Base-by-base conservation (phyloP, 805 yeast species). In the Wickerhamomyces subpelliculosus region DNA sequence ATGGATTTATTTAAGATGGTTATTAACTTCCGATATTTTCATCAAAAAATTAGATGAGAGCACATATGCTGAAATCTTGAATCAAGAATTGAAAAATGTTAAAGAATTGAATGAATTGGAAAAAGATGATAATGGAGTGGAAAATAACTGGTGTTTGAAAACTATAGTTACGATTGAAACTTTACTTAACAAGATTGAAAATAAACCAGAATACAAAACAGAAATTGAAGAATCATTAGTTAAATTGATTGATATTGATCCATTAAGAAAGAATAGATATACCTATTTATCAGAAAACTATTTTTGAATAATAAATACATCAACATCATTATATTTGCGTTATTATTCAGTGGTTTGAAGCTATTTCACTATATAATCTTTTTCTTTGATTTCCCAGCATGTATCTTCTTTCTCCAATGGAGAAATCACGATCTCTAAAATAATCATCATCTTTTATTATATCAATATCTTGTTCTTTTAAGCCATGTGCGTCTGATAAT, bases 1-100 rank as follows among this genome's bases (percentile, higher is more conserved):
- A 0, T 93, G 97, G 97, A 69, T 84, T 2, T 93, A 89, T 55
- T 68, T 86, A 41, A 73, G 79, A 36, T 93, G 97, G 97, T 65
- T 90, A 18, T 57, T 75, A 8, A 62, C 66, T 5, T 52, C 54
- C 34, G 64, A 57, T 1, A 44, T 61, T 19, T 58, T 63, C 7
- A 40, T 52, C 0, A 45, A 49, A 6, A 41, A 47, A 1, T 37
- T 64, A 28, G 32, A 48, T 16, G 40, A 18, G n/a, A 60, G 54
- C 1, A 60, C 64, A 17, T 67, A 67, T 37, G 22, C 48, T 1
- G 51, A 52, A 0, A 48, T 83, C 2, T 54, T 84, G 10, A 43
- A 60, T 1, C 54, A 59, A 1, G 77, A 84, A 35, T 56, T 76
- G 8, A 43, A 50, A 2, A 67, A 67, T 17, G 67, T 88, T 8